These are phyloP conservation scores for Heritiera littoralis DNA, from an alignment of 345 rosid species.

Conservation along the genomic window DNA sequence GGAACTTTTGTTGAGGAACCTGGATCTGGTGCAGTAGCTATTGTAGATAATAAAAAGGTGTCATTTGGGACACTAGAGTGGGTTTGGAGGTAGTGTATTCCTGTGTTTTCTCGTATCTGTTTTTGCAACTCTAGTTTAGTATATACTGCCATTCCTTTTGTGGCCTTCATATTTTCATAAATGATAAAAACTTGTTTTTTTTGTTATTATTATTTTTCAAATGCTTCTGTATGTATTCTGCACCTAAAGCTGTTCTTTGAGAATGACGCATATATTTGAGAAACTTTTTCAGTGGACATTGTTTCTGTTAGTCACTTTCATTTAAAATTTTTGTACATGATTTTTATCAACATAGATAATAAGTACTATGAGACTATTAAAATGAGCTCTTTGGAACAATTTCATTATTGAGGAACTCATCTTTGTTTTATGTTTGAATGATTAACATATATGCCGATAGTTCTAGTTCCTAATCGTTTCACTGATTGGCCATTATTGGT, in stretches of 20 bases:
- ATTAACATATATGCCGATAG: background rate
- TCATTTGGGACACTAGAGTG: constrained; percentile 90
- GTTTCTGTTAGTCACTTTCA: background rate
- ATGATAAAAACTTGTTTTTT: background rate
- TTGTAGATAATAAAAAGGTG: constrained; percentile 62
- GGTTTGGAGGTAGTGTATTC: constrained; percentile 64
- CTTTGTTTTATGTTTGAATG: background rate
- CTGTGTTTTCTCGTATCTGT: constrained; percentile 10
- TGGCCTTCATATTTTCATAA: background rate
- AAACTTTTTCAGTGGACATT: background rate
- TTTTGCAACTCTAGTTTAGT: constrained; percentile 1
- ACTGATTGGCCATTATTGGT: background rate
- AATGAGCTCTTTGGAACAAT: background rate
- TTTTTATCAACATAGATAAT: background rate
- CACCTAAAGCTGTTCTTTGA: background rate
- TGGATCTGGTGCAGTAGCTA: constrained; percentile 87
- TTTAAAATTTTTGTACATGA: background rate
- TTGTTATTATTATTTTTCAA: background rate
- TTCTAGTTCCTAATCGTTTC: background rate
- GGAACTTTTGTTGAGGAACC: constrained; percentile 93
- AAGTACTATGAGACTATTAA: background rate
- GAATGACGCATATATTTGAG: background rate
- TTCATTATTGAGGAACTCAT: background rate
- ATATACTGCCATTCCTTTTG: background rate
- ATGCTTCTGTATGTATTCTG: background rate